A percentile compares a stretch with the other conserved stretches of the same genome.
These are phyloP conservation scores for Silene conica DNA, from an alignment of 148 eudicot species.

Conservation along the genomic window DNA sequence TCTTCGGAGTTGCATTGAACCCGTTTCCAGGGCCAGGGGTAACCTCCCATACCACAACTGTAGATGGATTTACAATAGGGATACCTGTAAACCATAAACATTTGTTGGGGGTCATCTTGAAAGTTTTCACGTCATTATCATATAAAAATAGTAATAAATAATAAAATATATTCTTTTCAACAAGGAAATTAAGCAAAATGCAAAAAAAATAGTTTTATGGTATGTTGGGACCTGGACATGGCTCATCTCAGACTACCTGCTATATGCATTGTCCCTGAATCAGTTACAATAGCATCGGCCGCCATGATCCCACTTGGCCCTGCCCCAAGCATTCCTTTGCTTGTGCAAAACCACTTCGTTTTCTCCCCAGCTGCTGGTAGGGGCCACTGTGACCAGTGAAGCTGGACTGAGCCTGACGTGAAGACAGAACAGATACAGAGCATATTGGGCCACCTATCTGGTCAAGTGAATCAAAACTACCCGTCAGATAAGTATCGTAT, in stretches of 20 bases:
- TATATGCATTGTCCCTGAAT: slow-evolving; percentile 93
- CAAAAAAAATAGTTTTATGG: neutral
- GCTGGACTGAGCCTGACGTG: slow-evolving; percentile 96
- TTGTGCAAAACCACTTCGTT: slow-evolving; percentile 91
- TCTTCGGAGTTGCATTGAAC: slow-evolving; percentile 78
- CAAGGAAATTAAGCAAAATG: neutral
- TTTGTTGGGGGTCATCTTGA: too few relatives aligned
- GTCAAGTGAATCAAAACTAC: slow-evolving; percentile 9
- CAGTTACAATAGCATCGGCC: slow-evolving; percentile 96
- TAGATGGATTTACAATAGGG: slow-evolving; percentile 96
- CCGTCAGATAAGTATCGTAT: neutral
- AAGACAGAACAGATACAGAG: slow-evolving; percentile 96
- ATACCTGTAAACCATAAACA: slow-evolving; percentile 46
- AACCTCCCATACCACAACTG: slow-evolving; percentile 99
- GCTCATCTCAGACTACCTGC: slow-evolving; percentile 39
- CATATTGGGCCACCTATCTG: slow-evolving; percentile 99
- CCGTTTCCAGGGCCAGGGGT: slow-evolving; percentile 97
- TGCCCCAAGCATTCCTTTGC: slow-evolving; percentile 96
- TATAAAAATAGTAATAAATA: too few relatives aligned
- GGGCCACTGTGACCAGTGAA: slow-evolving; percentile 97
- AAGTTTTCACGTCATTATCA: neutral
- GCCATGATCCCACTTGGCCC: slow-evolving; percentile 99
- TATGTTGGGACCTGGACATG: neutral
- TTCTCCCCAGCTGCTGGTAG: slow-evolving; percentile 39
- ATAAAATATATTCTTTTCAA: neutral